phyloP scores from a whole-genome alignment of 2,329 filamentous ascomycete species.

The Ascochyta fabae region DNA sequence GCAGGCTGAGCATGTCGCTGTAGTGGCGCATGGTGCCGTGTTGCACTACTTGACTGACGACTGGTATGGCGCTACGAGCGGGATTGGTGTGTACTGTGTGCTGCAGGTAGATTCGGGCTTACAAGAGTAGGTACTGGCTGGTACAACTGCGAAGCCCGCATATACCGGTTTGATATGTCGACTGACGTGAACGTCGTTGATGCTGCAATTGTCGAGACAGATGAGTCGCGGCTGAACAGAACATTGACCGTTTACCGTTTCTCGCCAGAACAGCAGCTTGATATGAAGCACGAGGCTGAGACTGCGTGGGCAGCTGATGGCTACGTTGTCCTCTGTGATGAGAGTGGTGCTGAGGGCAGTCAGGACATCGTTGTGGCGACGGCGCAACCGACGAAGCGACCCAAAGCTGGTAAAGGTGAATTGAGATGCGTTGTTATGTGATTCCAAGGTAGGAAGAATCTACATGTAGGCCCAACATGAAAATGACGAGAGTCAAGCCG shows the following conservation, averaged over 20 bases:
- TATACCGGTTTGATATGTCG: conserved; percentile 21
- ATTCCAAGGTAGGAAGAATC: not conserved
- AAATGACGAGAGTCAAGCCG: no score
- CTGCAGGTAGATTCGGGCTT: not conserved
- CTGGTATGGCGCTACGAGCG: conserved; percentile 53
- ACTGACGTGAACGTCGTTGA: conserved; percentile 5
- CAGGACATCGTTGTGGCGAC: not conserved
- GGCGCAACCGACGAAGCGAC: not conserved
- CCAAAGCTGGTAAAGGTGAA: not conserved
- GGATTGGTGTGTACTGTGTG: conserved; percentile 13
- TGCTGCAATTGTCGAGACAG: conserved; percentile 20
- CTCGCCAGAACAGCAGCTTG: conserved; percentile 8
- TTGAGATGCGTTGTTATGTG: not conserved
- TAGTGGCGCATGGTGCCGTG: conserved; percentile 81
- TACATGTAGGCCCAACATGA: no score
- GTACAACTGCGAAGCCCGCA: conserved; percentile 26
- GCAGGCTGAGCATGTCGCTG: conserved; percentile 62
- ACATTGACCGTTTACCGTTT: not conserved
- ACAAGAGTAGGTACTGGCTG: conserved; percentile 25
- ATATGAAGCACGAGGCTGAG: conserved; percentile 16
- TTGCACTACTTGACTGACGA: conserved; percentile 84
- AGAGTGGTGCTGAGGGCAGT: not conserved
- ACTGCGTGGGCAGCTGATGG: conserved; percentile 18
- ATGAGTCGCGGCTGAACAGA: conserved; percentile 2
- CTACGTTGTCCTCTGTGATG: conserved; percentile 8